Conservation (phyloP, 169 alveolate species). For the Cryptosporidium canis region DNA sequence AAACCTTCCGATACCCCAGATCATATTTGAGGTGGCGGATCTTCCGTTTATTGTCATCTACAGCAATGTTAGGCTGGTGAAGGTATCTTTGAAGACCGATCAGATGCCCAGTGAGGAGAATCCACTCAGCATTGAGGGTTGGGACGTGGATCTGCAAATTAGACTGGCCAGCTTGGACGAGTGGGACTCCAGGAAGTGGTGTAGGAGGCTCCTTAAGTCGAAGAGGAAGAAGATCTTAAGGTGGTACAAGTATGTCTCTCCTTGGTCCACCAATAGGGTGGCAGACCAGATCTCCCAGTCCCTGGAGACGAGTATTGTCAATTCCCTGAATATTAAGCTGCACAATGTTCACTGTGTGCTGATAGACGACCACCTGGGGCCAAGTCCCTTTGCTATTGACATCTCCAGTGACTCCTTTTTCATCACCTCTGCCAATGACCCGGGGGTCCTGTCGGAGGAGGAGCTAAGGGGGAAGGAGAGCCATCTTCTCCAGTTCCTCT, state of each 20-base stretch:
- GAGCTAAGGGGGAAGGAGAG: constrained; percentile 72
- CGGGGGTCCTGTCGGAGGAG: constrained; percentile 28
- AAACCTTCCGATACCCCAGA: constrained; percentile 84
- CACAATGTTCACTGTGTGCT: constrained; percentile 78
- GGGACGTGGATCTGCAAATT: constrained; percentile 63
- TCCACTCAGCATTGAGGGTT: constrained; percentile 54
- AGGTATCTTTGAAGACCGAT: constrained; percentile 75
- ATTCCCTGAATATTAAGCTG: constrained; percentile 79
- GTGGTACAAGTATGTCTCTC: constrained; percentile 57
- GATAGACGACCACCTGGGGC: constrained; percentile 82
- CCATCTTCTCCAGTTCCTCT: constrained; percentile 74
- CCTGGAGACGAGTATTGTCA: constrained; percentile 79
- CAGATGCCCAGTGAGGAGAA: constrained; percentile 51
- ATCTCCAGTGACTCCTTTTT: constrained; percentile 28
- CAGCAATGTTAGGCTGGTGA: constrained; percentile 81
- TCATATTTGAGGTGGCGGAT: constrained; percentile 81
- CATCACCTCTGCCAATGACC: constrained; percentile 22
- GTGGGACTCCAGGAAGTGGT: constrained; percentile 62
- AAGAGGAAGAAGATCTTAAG: constrained; percentile 11
- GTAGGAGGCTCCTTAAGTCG: constrained; percentile 33
- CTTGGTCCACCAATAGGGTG: constrained; percentile 74
- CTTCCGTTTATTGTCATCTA: constrained; percentile 82
- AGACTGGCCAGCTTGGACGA: constrained; percentile 62
- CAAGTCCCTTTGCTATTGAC: constrained; percentile 81
- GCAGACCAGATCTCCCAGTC: constrained; percentile 78